phyloP scores from a whole-genome alignment of 2,329 filamentous ascomycete species.

The Nothopassalora personata region DNA sequence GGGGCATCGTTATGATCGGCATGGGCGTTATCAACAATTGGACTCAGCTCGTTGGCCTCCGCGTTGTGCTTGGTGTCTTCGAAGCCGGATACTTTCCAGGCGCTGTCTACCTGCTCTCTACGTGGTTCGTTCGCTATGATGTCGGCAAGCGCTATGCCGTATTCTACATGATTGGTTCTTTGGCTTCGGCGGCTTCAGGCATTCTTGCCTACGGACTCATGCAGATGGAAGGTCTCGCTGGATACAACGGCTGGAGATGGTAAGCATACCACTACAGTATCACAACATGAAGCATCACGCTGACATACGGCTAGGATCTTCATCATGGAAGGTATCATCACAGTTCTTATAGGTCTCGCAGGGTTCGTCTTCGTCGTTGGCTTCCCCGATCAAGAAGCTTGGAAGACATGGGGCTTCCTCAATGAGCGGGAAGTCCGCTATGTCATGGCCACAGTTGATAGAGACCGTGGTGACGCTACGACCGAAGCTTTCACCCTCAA shows the following conservation, averaged over 20 bases:
- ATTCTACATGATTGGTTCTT: conserved; percentile 44
- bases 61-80: conserved; percentile 55
- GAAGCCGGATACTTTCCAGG: conserved; percentile 50
- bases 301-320: neutral
- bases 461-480: conserved; percentile 46
- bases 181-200: conserved; percentile 40
- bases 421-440: conserved; percentile 40
- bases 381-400: neutral
- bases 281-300: neutral
- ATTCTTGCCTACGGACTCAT: conserved; percentile 31
- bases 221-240: conserved; percentile 44
- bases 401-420: conserved; percentile 29
- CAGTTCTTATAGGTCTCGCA: neutral
- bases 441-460: conserved; percentile 44
- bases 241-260: conserved; percentile 40
- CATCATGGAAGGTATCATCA: conserved; percentile 1
- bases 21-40: conserved; percentile 57
- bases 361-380: neutral
- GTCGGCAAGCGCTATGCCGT: conserved; percentile 33
- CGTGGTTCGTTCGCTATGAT: conserved; percentile 18
- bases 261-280: conserved; percentile 9
- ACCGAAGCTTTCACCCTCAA: conserved; percentile 41
- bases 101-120: conserved; percentile 24
- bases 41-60: conserved; percentile 46
- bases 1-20: conserved; percentile 56